Conservation (phyloP, 106 monocot species). For the Allium cepa region DNA sequence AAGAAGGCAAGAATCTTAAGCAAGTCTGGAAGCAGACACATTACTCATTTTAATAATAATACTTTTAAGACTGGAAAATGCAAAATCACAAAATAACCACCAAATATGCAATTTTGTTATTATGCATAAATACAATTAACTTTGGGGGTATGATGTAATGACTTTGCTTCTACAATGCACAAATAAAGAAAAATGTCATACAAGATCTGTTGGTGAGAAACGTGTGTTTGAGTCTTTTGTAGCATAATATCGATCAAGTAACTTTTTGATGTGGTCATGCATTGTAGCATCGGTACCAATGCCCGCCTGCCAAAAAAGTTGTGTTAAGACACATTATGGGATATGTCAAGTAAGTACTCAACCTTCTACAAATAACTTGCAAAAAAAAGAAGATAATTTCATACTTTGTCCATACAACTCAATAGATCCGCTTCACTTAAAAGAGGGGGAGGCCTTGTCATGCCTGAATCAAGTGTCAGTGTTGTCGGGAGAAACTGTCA, state of each 20-base stretch:
- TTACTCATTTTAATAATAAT: no score
- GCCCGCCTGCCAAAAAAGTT: constrained; percentile 45
- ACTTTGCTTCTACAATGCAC: no score
- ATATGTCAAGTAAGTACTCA: no score
- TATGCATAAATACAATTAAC: no score
- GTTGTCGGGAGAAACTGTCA: constrained; percentile 84
- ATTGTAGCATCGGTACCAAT: constrained; percentile 99
- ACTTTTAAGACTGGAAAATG: no score
- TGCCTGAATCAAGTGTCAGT: constrained; percentile 86
- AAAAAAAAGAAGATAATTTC: background rate
- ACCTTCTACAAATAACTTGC: no score
- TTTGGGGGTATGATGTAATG: no score
- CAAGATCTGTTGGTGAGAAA: constrained; percentile 96
- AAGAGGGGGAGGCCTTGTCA: constrained; percentile 96
- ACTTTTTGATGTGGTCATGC: constrained; percentile 98
- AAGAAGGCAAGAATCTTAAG: no score
- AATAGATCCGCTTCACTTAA: constrained; percentile 94
- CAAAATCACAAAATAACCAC: no score
- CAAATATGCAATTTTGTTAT: no score
- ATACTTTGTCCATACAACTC: constrained; percentile 94
- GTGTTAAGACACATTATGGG: no score
- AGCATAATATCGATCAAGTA: constrained; percentile 87
- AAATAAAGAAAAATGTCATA: constrained; percentile 11
- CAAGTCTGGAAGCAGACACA: no score
- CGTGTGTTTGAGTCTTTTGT: constrained; percentile 88